Evolutionary conservation across 441 rosid genomes (phyloP).

Genomic region (Raphanus hybrid): DNA sequence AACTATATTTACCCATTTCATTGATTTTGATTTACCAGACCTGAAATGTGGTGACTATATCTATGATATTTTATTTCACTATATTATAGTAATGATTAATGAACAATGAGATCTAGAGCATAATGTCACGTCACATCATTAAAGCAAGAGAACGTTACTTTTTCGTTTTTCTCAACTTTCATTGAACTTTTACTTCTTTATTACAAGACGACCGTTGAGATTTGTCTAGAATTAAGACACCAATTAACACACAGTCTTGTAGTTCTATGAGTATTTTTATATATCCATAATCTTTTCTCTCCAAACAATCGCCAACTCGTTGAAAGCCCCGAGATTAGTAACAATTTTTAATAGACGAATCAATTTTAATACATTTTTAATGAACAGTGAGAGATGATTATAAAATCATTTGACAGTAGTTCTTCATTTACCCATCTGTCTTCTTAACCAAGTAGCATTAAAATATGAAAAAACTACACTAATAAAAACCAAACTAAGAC

Average conservation of each 20-base stretch:
- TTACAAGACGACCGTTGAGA: slow-evolving; percentile 35
- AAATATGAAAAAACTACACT: too few species aligned
- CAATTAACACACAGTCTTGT: background rate
- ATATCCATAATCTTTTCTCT: background rate
- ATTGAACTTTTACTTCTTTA: slow-evolving; percentile 33
- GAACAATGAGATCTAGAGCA: slow-evolving; percentile 24
- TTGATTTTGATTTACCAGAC: background rate
- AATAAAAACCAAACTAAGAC: too few species aligned
- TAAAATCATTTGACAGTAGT: background rate
- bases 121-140: slow-evolving; percentile 38
- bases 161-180: slow-evolving; percentile 30
- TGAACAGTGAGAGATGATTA: background rate
- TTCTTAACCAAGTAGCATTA: background rate
- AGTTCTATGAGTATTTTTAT: background rate
- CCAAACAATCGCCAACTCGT: background rate
- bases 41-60: background rate
- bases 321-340: background rate
- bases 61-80: too few species aligned
- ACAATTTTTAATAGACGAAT: background rate
- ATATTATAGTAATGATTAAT: background rate
- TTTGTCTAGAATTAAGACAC: background rate
- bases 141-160: slow-evolving; percentile 38
- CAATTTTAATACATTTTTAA: background rate
- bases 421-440: background rate
- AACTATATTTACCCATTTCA: too few species aligned